Evolutionary conservation across 495 filamentous ascomycete genomes (phyloP).

Genomic region (Astrocystis sublimbata): DNA sequence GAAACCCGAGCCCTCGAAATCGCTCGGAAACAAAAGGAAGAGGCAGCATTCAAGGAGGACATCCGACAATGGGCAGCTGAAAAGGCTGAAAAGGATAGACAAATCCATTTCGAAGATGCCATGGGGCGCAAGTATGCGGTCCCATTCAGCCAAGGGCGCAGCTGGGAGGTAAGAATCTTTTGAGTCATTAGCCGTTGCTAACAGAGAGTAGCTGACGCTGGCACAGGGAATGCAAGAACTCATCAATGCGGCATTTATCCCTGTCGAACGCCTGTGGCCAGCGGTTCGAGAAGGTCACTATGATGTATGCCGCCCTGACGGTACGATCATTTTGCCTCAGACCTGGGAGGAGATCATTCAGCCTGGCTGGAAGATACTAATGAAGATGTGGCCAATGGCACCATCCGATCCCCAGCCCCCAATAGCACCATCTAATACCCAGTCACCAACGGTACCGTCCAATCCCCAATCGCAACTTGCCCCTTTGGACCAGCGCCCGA

Average conservation of each 20-base stretch:
- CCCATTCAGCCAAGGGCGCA: slow-evolving; percentile 60
- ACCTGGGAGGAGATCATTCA: slow-evolving; percentile 50
- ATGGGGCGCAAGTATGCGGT: slow-evolving; percentile 64
- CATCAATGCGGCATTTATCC: slow-evolving; percentile 45
- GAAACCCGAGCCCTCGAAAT: neutral
- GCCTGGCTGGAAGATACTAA: slow-evolving; percentile 69
- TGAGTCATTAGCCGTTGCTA: neutral
- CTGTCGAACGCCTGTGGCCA: slow-evolving; percentile 44
- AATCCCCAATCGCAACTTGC: neutral
- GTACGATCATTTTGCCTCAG: slow-evolving; percentile 49
- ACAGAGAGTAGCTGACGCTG: neutral
- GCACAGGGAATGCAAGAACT: slow-evolving; percentile 55
- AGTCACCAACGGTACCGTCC: too few species aligned
- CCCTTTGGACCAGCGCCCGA: neutral
- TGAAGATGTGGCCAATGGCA: slow-evolving; percentile 89
- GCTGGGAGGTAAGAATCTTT: slow-evolving; percentile 55
- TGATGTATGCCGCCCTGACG: slow-evolving; percentile 47
- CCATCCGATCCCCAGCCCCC: slow-evolving; percentile 26
- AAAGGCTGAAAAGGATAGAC: slow-evolving; percentile 27
- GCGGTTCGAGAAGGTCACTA: slow-evolving; percentile 47
- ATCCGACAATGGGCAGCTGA: slow-evolving; percentile 8
- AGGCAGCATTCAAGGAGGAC: neutral
- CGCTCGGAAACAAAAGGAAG: neutral
- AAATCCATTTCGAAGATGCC: slow-evolving; percentile 63
- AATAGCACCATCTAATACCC: neutral